Percentiles rank a stretch among this genome's conserved stretches.
phyloP scores from a whole-genome alignment of 106 monocot genomes.

The Iris macrosiphon region DNA sequence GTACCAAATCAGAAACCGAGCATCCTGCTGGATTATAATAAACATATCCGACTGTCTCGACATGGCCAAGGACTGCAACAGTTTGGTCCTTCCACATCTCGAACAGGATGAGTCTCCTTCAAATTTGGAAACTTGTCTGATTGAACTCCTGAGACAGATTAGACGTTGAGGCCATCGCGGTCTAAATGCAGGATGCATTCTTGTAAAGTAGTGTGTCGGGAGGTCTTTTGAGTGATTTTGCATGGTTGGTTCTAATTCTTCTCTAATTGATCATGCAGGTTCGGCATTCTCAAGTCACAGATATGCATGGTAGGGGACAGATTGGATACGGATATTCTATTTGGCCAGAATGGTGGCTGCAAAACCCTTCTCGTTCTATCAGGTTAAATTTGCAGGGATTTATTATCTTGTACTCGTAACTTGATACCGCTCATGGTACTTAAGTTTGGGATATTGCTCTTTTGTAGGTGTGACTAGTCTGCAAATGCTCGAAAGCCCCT shows the following conservation, averaged over 20 bases:
- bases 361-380: constrained; percentile 98
- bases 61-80: too few species aligned
- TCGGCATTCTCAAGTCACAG: constrained; percentile 89
- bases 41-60: too few species aligned
- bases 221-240: too few species aligned
- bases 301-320: constrained; percentile 99
- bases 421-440: background rate
- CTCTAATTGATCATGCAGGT: constrained; percentile 31
- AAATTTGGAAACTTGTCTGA: too few species aligned
- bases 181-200: too few species aligned
- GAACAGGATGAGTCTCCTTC: too few species aligned
- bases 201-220: too few species aligned
- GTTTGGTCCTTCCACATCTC: too few species aligned
- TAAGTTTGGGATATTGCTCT: background rate
- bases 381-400: constrained; percentile 25
- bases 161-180: too few species aligned
- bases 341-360: constrained; percentile 98
- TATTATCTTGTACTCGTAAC: background rate
- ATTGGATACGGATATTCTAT: constrained; percentile 89
- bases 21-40: too few species aligned
- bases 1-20: too few species aligned
- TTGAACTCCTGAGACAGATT: too few species aligned
- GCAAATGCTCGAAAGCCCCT: constrained; percentile 75
- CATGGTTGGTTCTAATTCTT: background rate
- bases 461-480: constrained; percentile 74